These are phyloP conservation scores for Hyaloscypha hepaticicola DNA, from an alignment of 495 filamentous ascomycete genomes.

Conservation along the genomic window DNA sequence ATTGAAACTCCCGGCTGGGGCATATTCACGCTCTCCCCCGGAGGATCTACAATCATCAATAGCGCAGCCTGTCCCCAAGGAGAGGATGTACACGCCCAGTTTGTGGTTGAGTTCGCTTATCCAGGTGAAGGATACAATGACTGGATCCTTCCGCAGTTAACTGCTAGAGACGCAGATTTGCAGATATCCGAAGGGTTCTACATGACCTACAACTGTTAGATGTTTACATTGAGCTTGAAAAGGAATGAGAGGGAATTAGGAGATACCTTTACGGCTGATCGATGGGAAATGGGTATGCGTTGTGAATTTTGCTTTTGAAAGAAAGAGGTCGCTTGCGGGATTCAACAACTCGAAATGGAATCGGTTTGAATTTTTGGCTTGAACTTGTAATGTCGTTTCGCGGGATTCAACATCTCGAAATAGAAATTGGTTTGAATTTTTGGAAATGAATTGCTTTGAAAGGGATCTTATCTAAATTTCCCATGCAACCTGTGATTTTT, in stretches of 20 bases:
- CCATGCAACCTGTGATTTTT: not conserved
- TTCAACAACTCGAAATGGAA: not conserved
- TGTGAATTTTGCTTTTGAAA: not conserved
- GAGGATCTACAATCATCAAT: not conserved
- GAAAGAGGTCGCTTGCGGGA: not conserved
- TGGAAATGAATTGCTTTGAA: not conserved
- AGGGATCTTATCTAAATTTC: not conserved
- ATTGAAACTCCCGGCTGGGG: slow-evolving; percentile 5
- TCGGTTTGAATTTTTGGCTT: not conserved
- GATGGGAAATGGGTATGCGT: slow-evolving; percentile 4
- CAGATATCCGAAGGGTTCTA: not conserved
- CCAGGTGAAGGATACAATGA: not conserved
- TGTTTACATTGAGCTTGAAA: not conserved
- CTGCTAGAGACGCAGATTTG: no score
- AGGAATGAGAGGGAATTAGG: not conserved
- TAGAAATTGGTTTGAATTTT: no score
- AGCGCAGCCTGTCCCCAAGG: slow-evolving; percentile 7
- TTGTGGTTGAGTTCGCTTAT: slow-evolving; percentile 9
- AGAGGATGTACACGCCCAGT: slow-evolving; percentile 3
- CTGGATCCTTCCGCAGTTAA: not conserved
- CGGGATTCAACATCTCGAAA: no score
- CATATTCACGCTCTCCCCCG: not conserved
- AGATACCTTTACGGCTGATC: not conserved
- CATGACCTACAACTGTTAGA: slow-evolving; percentile 16
- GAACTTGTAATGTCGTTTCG: no score